Base-by-base conservation (phyloP, 257 asterid genomes). In the Datura wrightii region DNA sequence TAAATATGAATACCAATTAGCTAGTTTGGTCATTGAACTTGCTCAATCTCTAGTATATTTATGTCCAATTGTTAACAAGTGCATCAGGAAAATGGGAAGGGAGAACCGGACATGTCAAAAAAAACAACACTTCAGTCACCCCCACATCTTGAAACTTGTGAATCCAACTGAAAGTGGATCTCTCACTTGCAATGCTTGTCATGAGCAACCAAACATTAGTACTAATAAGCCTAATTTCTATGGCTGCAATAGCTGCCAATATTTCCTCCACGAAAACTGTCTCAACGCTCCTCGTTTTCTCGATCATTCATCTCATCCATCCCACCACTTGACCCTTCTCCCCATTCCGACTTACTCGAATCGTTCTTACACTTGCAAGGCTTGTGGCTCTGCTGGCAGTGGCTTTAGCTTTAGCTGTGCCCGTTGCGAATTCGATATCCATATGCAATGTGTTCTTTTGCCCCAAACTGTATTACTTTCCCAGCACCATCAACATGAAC, bases 71-170 rank as follows among this genome's bases (percentile, higher is more conserved):
- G 24, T 36, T 36, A 48, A 14, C 3, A 66, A 66, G 11, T 37
- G 48, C 48, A 66, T 36, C 24, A 10, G 39, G 8, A 72, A 72
- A 9, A 72, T 72, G 80, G 80, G 80, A 46, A 74, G 59, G 36
- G 80, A 74, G 42, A 74, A 56, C 36, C 13, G 11, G 8, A 65
- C 79, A 58, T 31, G 46, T 52, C 80, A 62, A 5, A 36, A 60
- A 37, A 48, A 82, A 52, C 48, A 82, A 42, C 96, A 92, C 79
- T 91, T 91, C 82, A 88, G 93, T 87, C 96, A 92, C 9, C 89
- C 91, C 52, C 92, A 92, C 72, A 89, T 88, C 24, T 53, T 92
- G 70, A 82, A 44, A 79, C 86, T 37, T 1, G 74, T 86, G 0
- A 74, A 83, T 50, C 53, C 86, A 37, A 82, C 80, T 3, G 88